These are phyloP conservation scores for Cutaneotrichosporon mucoides DNA, from an alignment of 1,284 basidiomycete species.

Conservation along the genomic window DNA sequence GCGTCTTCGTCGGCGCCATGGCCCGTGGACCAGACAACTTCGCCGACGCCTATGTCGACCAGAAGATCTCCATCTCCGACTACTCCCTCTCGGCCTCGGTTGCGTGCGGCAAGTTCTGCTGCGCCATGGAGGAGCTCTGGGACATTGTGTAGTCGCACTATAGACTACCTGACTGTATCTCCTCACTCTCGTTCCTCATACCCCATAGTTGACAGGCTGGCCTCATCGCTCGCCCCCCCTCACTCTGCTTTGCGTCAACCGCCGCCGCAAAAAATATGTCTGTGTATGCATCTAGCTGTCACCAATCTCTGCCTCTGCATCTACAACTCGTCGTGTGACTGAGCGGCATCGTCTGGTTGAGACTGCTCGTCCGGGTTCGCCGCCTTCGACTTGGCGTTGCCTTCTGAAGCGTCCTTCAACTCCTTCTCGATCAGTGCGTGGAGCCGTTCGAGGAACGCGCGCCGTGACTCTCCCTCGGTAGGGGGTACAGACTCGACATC, in stretches of 20 bases:
- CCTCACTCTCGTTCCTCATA: background rate
- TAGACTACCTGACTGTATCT: background rate
- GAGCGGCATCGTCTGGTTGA: background rate
- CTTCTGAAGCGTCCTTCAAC: background rate
- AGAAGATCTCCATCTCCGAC: slow-evolving; percentile 95
- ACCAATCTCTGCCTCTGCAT: background rate
- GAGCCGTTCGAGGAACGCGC: slow-evolving; percentile 1
- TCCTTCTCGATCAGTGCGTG: slow-evolving; percentile 4
- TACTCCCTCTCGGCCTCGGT: slow-evolving; percentile 92
- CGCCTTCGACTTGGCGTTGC: background rate
- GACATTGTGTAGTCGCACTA: slow-evolving; percentile 53
- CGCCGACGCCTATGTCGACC: slow-evolving; percentile 88
- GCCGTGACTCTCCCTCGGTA: background rate
- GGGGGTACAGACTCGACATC: background rate
- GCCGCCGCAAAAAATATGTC: background rate
- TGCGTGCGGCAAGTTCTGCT: slow-evolving; percentile 83
- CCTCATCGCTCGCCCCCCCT: background rate
- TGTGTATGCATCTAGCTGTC: slow-evolving; percentile 23
- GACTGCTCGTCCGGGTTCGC: background rate
- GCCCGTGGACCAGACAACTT: slow-evolving; percentile 93
- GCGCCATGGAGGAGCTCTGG: slow-evolving; percentile 62
- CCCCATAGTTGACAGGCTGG: background rate
- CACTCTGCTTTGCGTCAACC: slow-evolving; percentile 3
- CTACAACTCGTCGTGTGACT: slow-evolving; percentile 8
- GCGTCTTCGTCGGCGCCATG: slow-evolving; percentile 98